These are phyloP conservation scores for Neurospora sublineolata DNA, from an alignment of 495 filamentous ascomycete species.

Conservation along the genomic window DNA sequence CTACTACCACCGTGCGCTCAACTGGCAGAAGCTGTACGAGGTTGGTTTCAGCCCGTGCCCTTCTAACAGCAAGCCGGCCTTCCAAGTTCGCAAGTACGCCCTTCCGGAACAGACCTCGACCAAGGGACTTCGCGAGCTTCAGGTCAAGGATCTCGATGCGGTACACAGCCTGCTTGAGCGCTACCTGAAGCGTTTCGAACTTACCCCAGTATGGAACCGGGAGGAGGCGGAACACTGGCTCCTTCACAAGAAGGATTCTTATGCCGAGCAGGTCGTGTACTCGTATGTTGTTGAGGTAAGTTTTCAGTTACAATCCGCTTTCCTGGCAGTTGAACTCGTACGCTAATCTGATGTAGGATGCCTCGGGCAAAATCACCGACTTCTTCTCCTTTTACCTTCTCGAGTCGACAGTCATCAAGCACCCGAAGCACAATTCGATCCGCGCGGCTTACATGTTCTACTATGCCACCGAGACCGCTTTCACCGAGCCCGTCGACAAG, in stretches of 20 bases:
- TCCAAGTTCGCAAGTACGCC: conserved; percentile 68
- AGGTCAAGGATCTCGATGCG: conserved; percentile 65
- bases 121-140: conserved; percentile 66
- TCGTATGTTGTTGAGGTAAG: conserved; percentile 76
- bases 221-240: conserved; percentile 86
- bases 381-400: conserved; percentile 94
- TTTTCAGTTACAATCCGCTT: neutral
- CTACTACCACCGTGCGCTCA: conserved; percentile 84
- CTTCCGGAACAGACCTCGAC: conserved; percentile 62
- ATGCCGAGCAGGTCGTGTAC: conserved; percentile 75
- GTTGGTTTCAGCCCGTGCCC: conserved; percentile 84
- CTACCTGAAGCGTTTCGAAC: conserved; percentile 67
- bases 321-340: neutral
- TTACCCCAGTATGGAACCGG: conserved; percentile 69
- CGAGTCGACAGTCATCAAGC: conserved; percentile 79
- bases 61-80: conserved; percentile 62
- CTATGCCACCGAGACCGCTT: conserved; percentile 78
- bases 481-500: conserved; percentile 41
- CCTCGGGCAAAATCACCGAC: conserved; percentile 71
- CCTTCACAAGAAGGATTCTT: conserved; percentile 47
- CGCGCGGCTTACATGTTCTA: conserved; percentile 92
- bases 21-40: conserved; percentile 93
- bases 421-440: conserved; percentile 62
- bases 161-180: conserved; percentile 64
- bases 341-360: conserved; percentile 17